These are phyloP conservation scores for Ambrosiella xylebori DNA, from an alignment of 2,329 filamentous ascomycete genomes.

Conservation along the genomic window DNA sequence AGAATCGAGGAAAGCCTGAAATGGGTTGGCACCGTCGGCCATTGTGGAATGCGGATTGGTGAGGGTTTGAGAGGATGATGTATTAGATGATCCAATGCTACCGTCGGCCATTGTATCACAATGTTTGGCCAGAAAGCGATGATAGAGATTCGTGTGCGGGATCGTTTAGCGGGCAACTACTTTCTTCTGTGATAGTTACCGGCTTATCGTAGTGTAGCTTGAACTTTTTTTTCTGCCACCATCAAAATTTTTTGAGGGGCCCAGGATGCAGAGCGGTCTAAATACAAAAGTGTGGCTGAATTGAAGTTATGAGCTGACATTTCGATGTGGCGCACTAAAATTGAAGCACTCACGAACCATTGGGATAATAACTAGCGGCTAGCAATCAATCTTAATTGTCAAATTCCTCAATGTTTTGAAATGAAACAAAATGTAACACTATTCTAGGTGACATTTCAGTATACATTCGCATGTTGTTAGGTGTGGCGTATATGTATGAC, in stretches of 20 bases:
- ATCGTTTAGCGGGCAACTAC: neutral
- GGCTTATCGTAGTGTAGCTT: slow-evolving; percentile 2
- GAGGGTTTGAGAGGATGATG: slow-evolving; percentile 47
- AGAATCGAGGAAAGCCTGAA: slow-evolving; percentile 36
- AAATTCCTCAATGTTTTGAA: neutral
- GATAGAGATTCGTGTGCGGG: no score
- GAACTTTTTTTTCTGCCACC: slow-evolving; percentile 12
- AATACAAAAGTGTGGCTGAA: slow-evolving; percentile 8
- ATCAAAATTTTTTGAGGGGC: slow-evolving; percentile 10
- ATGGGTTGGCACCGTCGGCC: slow-evolving; percentile 17
- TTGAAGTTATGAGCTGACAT: neutral
- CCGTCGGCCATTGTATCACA: slow-evolving; percentile 14
- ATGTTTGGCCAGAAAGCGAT: no score
- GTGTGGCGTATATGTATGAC: neutral
- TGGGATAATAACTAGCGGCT: neutral
- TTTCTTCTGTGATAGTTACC: neutral
- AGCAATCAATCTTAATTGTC: neutral
- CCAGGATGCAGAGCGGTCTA: neutral
- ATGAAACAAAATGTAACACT: neutral
- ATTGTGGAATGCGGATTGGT: slow-evolving; percentile 27
- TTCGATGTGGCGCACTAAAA: no score
- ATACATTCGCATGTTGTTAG: neutral
- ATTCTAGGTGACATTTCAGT: neutral
- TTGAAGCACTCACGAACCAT: no score
- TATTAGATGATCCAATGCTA: slow-evolving; percentile 34